Evolutionary conservation across 2,329 filamentous ascomycete species (phyloP), one percentile per base, ranked within the genome.

Genomic region (Alternaria tenuissima): DNA sequence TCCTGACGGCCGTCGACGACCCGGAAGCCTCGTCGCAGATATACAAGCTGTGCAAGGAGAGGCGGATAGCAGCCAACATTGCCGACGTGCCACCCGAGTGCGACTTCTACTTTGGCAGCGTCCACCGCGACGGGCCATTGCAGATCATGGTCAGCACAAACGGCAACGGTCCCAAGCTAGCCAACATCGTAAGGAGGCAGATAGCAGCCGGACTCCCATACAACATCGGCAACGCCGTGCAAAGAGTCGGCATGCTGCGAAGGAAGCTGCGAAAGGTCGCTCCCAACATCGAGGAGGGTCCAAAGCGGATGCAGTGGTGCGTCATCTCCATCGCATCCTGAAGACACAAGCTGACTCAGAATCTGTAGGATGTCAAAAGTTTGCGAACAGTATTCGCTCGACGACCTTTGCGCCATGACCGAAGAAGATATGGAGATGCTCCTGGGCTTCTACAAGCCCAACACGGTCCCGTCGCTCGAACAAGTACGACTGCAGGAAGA

Each of bases 101-200:
- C 80, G 95, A 99, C 76, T 99, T 99, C 77, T 99, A 97, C 84
- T 99, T 99, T 81, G 95, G 95, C 64, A 95, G 91, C 76, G 90
- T 97, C 39, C 92, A 99, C 80, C 90, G 95, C 52, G 95, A 99
- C 77, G 95, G 95, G 0, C 95, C 95, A 6, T 81, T 99, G 62
- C 95, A 99, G 82, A 90, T 99, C 73, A 99, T 99, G 95, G 94
- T 99, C 70, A 96, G 92, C 81, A 99, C 95, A 36, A 99, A 98
- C 77, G 95, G 95, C 53, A 97, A 97, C 76, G 95, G 95, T 0
- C 95, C 95, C 0, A 89, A 94, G 75, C 82, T 99, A 65, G 95
- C 95, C 9, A 94, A 92, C 68, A 89, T 94, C 48, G 91, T 99
- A 52, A 84, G 94, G 55, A 87, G 90, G 75, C 88, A 91, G 75